Base-by-base conservation (phyloP, 257 asterid species). In the Salvia rosmarinus region DNA sequence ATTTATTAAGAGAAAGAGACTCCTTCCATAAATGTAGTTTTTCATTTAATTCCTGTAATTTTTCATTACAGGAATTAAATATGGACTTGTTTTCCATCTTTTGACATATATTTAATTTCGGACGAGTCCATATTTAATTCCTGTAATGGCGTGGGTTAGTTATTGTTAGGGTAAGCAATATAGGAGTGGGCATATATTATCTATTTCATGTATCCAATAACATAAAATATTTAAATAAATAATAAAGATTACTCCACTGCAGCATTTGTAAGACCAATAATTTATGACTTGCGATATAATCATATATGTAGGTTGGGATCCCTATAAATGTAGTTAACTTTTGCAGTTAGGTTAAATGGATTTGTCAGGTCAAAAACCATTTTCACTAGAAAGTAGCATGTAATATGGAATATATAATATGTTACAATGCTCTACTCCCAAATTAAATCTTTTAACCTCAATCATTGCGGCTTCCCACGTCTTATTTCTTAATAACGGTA, bases 381-480 rank as follows among this genome's bases (percentile, higher is more conserved):
- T 23, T 56, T 56, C 35, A 52, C 20, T 28, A 43, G 3, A 46
- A 69, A 56, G 34, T 20, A 23, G 43, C 60, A 65, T 58, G 74
- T 58, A 71, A 52, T 39, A 30, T 51, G 75, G 1, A 25, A 25
- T n/a, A n/a, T n/a, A n/a, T n/a, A n/a, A n/a, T n/a, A n/a, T n/a
- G n/a, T 34, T 62, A 28, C 40, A 39, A 75, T 47, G n/a, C 23
- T 44, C 42, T 40, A 42, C 49, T 50, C 44, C 59, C 63, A 66
- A 40, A 40, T 14, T n/a, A n/a, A n/a, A 23, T 70, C n/a, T 25
- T 40, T 37, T 68, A 57, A 43, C 28, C 54, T 64, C 52, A 78
- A 81, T 83, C 44, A 83, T 83, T 44, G 76, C 68, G 81, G 83
- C 73, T 66, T 66, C 88, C 82, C 88, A 83, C 83, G 88, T 72